These are phyloP conservation scores for Hyphopichia burtonii DNA, from an alignment of 1,139 yeast genomes.

Conservation along the genomic window DNA sequence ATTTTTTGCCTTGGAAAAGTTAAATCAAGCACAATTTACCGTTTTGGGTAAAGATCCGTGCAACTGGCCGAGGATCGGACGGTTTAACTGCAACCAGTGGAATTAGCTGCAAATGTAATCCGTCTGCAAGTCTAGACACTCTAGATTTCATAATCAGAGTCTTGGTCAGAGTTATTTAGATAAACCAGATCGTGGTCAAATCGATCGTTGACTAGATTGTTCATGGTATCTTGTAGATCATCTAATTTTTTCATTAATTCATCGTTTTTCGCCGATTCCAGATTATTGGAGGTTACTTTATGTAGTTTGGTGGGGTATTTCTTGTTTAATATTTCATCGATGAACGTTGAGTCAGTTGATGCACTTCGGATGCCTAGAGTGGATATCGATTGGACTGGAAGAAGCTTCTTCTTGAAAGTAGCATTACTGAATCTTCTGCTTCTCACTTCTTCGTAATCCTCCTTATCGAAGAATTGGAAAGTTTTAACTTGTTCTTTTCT, in stretches of 20 bases:
- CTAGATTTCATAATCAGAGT: no score
- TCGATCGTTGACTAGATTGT: neutral
- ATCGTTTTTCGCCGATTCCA: conserved; percentile 8
- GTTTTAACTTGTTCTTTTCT: conserved; percentile 22
- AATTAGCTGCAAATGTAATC: no score
- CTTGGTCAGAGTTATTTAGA: no score
- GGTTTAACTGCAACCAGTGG: no score
- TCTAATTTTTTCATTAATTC: conserved; percentile 9
- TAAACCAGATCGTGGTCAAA: no score
- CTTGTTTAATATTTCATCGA: conserved; percentile 28
- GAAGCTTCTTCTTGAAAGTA: neutral
- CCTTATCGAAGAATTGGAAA: conserved; percentile 18
- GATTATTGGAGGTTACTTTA: conserved; percentile 8
- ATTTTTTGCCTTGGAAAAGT: no score
- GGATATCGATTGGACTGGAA: conserved; percentile 23
- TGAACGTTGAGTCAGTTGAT: conserved; percentile 35
- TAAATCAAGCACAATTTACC: no score
- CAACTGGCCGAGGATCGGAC: no score
- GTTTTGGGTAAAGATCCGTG: no score
- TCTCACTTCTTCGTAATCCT: conserved; percentile 19
- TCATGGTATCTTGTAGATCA: conserved; percentile 4
- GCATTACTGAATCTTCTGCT: conserved; percentile 15
- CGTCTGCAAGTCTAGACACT: no score
- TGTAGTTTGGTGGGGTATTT: conserved; percentile 14
- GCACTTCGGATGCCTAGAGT: conserved; percentile 34